Conservation (phyloP, 2,329 filamentous ascomycete genomes). For the Cryphonectria nitschkei region DNA sequence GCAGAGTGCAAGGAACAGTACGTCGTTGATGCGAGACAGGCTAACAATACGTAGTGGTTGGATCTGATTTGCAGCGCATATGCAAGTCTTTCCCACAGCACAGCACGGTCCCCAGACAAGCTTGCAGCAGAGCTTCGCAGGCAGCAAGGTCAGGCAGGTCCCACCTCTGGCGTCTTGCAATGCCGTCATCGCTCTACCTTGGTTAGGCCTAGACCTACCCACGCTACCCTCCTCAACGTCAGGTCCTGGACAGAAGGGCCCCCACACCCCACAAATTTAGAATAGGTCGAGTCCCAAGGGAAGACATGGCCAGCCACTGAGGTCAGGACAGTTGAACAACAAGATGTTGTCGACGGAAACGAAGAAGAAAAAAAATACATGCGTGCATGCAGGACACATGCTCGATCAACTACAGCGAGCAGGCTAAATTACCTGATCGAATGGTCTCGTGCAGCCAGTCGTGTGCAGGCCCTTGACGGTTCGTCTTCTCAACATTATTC, state of each 20-base stretch:
- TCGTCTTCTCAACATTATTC: background rate
- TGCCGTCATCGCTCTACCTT: constrained; percentile 27
- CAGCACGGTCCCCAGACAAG: background rate
- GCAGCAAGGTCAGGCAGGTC: background rate
- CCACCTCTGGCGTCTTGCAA: constrained; percentile 9
- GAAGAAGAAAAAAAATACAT: no score
- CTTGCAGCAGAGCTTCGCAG: background rate
- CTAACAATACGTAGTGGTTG: background rate
- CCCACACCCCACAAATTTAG: background rate
- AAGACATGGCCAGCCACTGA: background rate
- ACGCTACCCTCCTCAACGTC: background rate
- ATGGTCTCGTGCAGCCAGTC: no score
- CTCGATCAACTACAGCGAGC: no score
- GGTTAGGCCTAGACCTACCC: constrained; percentile 18
- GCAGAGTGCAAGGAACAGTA: background rate
- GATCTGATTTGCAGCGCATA: constrained; percentile 3
- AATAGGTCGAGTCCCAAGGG: background rate
- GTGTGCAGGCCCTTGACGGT: background rate
- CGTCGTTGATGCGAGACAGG: background rate
- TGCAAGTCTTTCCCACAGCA: background rate
- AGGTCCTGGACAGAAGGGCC: background rate
- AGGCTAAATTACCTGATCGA: no score
- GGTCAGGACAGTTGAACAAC: background rate
- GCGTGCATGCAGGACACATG: no score
- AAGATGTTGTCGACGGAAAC: no score